Evolutionary conservation across 2,329 filamentous ascomycete genomes (phyloP).

Genomic region (Daldinia sp.): DNA sequence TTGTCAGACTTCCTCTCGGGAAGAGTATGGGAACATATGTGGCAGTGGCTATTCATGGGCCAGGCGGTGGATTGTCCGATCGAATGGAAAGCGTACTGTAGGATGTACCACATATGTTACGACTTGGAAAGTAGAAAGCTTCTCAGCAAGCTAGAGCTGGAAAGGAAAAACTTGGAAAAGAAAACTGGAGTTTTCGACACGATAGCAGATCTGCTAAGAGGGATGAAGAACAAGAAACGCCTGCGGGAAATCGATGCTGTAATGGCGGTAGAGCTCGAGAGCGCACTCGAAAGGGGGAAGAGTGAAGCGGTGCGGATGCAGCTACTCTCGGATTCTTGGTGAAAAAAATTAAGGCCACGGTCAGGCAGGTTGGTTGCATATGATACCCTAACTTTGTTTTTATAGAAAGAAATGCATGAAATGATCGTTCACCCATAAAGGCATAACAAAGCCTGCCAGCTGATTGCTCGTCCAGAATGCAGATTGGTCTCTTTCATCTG

Average conservation of each 20-base stretch:
- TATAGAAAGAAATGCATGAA: conserved; percentile 23
- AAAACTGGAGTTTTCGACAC: conserved; percentile 40
- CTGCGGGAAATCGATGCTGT: conserved; percentile 44
- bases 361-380: conserved; percentile 27
- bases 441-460: not conserved
- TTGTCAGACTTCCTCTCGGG: conserved; percentile 51
- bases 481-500: not conserved
- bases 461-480: not conserved
- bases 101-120: conserved; percentile 53
- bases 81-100: conserved; percentile 51
- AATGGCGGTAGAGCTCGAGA: conserved; percentile 37
- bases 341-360: conserved; percentile 14
- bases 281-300: conserved; percentile 37
- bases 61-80: conserved; percentile 60
- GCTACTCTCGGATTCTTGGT: conserved; percentile 31
- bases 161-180: conserved; percentile 40
- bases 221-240: conserved; percentile 38
- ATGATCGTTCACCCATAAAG: conserved; percentile 2
- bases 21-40: conserved; percentile 54
- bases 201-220: conserved; percentile 39
- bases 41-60: conserved; percentile 50
- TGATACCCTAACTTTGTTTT: conserved; percentile 37
- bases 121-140: conserved; percentile 35
- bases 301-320: conserved; percentile 32
- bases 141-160: conserved; percentile 41